These are phyloP conservation scores for Colletotrichum limetticola DNA, from an alignment of 2,329 filamentous ascomycete species.

Conservation along the genomic window DNA sequence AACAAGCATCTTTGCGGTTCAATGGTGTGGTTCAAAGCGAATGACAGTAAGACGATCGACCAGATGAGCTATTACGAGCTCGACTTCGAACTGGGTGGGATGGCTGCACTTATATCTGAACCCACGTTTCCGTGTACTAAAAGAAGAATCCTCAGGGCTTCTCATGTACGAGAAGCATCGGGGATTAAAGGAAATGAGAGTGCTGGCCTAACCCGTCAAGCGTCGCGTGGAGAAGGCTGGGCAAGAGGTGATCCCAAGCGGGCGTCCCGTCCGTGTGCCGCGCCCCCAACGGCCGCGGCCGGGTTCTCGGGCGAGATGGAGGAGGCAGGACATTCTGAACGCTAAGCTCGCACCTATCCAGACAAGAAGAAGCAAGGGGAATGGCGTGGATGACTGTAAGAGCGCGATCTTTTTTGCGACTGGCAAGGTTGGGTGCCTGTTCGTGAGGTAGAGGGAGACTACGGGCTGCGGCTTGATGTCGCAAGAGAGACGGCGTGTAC, in stretches of 20 bases:
- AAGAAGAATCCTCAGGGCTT: not conserved
- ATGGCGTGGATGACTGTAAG: not conserved
- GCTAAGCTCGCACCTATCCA: not conserved
- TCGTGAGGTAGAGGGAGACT: not conserved
- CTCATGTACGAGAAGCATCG: constrained; percentile 9
- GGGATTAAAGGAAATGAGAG: constrained; percentile 18
- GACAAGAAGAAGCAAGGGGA: constrained; percentile 26
- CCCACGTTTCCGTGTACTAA: constrained; percentile 5
- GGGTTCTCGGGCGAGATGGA: constrained; percentile 19
- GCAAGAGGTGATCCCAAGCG: constrained; percentile 6
- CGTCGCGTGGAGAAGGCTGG: constrained; percentile 14
- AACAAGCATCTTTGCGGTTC: constrained; percentile 32
- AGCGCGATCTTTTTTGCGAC: constrained; percentile 9
- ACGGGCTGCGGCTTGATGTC: constrained; percentile 15
- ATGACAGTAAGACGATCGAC: constrained; percentile 2
- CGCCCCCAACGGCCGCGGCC: constrained; percentile 25
- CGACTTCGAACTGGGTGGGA: not conserved
- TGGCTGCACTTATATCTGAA: constrained; percentile 23
- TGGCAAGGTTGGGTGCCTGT: not conserved
- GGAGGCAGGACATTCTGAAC: not conserved
- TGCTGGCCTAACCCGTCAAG: constrained; percentile 6
- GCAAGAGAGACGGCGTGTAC: not conserved
- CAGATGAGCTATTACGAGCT: not conserved
- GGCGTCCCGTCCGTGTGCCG: constrained; percentile 22
- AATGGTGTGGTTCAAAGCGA: constrained; percentile 6